Base-by-base conservation (phyloP, 2,329 filamentous ascomycete species). In the Ophiostoma sp. region DNA sequence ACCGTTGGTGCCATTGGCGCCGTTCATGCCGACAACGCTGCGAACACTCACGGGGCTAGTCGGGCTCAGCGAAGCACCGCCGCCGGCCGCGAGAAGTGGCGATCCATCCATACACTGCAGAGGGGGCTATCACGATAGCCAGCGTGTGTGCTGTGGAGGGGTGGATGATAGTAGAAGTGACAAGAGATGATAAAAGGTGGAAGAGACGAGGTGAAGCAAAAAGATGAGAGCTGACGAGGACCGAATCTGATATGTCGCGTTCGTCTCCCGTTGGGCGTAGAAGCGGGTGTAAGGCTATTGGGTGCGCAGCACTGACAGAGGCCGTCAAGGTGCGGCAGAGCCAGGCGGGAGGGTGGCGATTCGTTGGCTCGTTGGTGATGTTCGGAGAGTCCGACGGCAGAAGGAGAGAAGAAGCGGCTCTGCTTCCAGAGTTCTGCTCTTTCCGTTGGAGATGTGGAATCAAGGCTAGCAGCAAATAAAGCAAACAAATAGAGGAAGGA, bases 1-100 rank as follows among this genome's bases (percentile, higher is more conserved):
- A 75, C 83, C 82, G 7, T 64, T 64, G 17, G 33, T 33, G 31
- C 60, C 60, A 5, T 62, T 62, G 27, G 17, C 4, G 27, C 57
- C 57, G 17, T 62, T 62, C 57, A 62, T 36, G 31, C 60, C 60
- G 33, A 65, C 41, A 73, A 75, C 74, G 73, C 78, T 77, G 74
- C 84, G 83, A 74, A 82, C 80, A 77, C 83, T 85, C 75, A 83
- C 79, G 72, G 85, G 85, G 77, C 84, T 86, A 74, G 83, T 86
- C 76, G 85, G 85, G 77, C 84, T 86, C 71, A 77, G 72, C 23
- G 76, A 77, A 66, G 76, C 71, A 69, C 73, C 76, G 74, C 75
- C 77, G 76, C 75, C 77, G 75, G 75, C 74, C 71, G 73, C 74
- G 74, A 76, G 69, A 65, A 78, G 75, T 72, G 77, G 77, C 75